Conservation (phyloP, 305 asterid species). For the Withania somnifera region DNA sequence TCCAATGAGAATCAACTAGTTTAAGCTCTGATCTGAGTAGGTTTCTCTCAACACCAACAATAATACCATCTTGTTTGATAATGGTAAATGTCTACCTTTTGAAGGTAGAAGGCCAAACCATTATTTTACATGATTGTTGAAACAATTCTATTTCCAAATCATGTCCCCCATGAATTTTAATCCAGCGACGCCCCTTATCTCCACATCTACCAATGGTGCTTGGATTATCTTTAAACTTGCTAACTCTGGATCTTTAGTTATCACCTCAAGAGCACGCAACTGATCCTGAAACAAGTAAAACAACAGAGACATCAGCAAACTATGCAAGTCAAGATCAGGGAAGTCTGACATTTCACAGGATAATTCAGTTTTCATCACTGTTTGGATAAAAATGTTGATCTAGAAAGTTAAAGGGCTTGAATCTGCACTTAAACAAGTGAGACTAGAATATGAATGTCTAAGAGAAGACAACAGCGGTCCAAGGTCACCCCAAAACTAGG, state of each 20-base stretch:
- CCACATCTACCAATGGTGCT: slow-evolving; percentile 83
- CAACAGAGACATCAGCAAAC: neutral
- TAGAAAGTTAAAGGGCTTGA: no score
- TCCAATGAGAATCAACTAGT: neutral
- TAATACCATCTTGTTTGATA: neutral
- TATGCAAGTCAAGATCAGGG: neutral
- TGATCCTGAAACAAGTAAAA: slow-evolving; percentile 51
- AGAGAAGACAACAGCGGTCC: no score
- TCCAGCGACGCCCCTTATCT: slow-evolving; percentile 85
- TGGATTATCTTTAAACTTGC: slow-evolving; percentile 44
- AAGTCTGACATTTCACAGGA: neutral
- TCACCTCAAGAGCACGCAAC: slow-evolving; percentile 35
- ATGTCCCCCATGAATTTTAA: slow-evolving; percentile 76
- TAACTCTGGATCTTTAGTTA: slow-evolving; percentile 35
- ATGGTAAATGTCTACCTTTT: neutral
- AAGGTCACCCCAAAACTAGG: no score
- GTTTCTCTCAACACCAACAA: neutral
- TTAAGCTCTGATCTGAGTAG: neutral
- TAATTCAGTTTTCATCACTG: neutral
- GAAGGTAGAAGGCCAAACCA: neutral
- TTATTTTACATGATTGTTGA: neutral
- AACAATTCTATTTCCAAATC: slow-evolving; percentile 52
- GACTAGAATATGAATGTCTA: no score
- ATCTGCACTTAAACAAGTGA: no score
- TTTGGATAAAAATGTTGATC: neutral